Percentiles rank a stretch among this genome's conserved stretches.
Evolutionary conservation across 1,284 basidiomycete genomes (phyloP).

Genomic region (Leucoagaricus sp.): DNA sequence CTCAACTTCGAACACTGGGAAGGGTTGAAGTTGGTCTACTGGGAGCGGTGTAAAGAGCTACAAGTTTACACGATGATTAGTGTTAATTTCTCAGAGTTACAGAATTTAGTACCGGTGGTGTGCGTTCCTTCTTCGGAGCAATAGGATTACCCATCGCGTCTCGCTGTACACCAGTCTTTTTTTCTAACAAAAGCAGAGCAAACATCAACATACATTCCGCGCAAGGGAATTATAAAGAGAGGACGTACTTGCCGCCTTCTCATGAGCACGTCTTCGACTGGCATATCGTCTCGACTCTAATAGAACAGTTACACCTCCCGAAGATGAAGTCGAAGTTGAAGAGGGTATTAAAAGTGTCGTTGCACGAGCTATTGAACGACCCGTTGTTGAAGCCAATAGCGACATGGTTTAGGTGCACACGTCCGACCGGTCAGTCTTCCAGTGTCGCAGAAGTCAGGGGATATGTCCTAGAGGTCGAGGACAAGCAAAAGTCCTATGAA

Average conservation of each 20-base stretch:
- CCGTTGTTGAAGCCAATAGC: neutral
- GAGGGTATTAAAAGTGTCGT: neutral
- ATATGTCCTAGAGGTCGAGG: no score
- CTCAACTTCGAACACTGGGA: constrained; percentile 45
- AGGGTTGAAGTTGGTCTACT: constrained; percentile 23
- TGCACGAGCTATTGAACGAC: neutral
- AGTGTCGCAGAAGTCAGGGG: neutral
- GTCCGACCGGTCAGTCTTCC: no score
- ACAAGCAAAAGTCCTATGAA: no score
- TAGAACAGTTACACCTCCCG: neutral
- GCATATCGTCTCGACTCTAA: neutral
- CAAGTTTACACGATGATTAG: no score
- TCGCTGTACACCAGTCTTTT: neutral
- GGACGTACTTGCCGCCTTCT: neutral
- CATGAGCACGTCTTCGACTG: neutral
- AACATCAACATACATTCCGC: neutral
- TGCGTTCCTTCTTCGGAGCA: constrained; percentile 4
- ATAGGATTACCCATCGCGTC: constrained; percentile 9
- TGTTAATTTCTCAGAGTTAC: neutral
- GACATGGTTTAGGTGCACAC: no score
- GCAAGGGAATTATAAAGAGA: neutral
- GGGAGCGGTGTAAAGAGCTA: constrained; percentile 11
- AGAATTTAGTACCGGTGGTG: neutral
- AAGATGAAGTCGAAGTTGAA: neutral
- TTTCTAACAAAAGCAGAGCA: neutral